Evolutionary conservation across 441 rosid genomes (phyloP), one percentile per base, ranked within the genome.

Genomic region (Eruca vesicaria): DNA sequence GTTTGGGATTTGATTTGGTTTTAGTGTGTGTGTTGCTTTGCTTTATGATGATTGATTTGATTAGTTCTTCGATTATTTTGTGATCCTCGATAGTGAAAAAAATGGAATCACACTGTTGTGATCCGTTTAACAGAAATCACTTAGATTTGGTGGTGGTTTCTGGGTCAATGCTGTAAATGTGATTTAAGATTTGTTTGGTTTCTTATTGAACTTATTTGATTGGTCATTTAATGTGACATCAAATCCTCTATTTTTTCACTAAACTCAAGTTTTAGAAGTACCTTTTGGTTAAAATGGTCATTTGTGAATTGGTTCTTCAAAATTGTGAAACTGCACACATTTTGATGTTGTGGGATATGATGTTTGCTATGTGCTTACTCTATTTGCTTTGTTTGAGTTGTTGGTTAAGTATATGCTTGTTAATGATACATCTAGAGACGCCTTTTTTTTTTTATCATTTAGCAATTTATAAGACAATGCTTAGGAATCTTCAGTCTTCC

Each of bases 131-230:
- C 68, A 0, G 15, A 62, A 55, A 0, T 36, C 14, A 18, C 16
- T 64, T 66, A n/a, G 67, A 71, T 77, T 71, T 38, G 45, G 45
- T 12, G n/a, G n/a, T n/a, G n/a, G n/a, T n/a, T n/a, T n/a, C n/a
- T n/a, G 28, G 28, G n/a, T 59, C 74, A 70, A 43, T 36, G 10
- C 31, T 75, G 16, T 59, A 6, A 18, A n/a, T 10, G 12, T 26
- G 68, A 59, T 28, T 53, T 52, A 68, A 6, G 14, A 19, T 31
- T 58, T 14, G 48, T 36, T 72, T 62, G 69, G 14, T 19, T 45
- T 64, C 45, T 55, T 63, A 3, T 35, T 26, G 18, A 50, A 57
- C 9, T 4, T 14, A 15, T 12, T 38, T 20, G 29, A 9, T 9
- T 29, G 19, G 19, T 75, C 59, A 32, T 69, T 26, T 20, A 50